Evolutionary conservation across 805 yeast genomes (phyloP).

Genomic region (Lachancea dasiensis): DNA sequence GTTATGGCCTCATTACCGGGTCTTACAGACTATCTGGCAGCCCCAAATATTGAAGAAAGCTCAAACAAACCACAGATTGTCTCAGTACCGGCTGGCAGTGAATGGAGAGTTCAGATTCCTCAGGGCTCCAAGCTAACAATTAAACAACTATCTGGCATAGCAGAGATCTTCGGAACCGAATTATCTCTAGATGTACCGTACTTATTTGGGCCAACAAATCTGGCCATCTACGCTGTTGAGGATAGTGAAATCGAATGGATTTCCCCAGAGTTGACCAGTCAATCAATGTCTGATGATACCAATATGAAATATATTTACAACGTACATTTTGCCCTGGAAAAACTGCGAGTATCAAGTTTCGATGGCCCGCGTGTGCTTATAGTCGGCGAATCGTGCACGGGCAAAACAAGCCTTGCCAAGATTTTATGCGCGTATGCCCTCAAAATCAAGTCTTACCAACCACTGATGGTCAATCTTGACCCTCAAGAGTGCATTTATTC

Average conservation of each 20-base stretch:
- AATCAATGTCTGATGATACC: constrained; percentile 49
- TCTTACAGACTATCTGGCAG: constrained; percentile 13
- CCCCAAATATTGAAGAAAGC: constrained; percentile 12
- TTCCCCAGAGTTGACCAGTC: constrained; percentile 33
- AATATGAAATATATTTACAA: constrained; percentile 70
- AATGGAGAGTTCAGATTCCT: constrained; percentile 33
- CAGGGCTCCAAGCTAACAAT: constrained; percentile 37
- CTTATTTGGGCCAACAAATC: constrained; percentile 47
- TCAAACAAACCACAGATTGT: constrained; percentile 20
- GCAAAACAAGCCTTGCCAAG: constrained; percentile 73
- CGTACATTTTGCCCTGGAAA: constrained; percentile 71
- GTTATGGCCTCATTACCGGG: constrained; percentile 21
- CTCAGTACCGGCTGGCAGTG: constrained; percentile 21
- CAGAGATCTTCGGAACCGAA: constrained; percentile 92
- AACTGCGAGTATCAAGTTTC: constrained; percentile 34
- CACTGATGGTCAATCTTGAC: constrained; percentile 72
- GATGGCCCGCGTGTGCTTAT: constrained; percentile 50
- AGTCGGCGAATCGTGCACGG: constrained; percentile 65
- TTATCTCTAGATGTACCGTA: constrained; percentile 66
- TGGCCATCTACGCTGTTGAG: constrained; percentile 52
- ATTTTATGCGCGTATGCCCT: constrained; percentile 69
- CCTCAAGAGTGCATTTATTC: constrained; percentile 66
- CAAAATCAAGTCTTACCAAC: constrained; percentile 56
- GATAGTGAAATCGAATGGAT: constrained; percentile 58
- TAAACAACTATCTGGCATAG: constrained; percentile 55